Conservation (phyloP, 805 yeast genomes). For the Zygoascus flipseniorum region DNA sequence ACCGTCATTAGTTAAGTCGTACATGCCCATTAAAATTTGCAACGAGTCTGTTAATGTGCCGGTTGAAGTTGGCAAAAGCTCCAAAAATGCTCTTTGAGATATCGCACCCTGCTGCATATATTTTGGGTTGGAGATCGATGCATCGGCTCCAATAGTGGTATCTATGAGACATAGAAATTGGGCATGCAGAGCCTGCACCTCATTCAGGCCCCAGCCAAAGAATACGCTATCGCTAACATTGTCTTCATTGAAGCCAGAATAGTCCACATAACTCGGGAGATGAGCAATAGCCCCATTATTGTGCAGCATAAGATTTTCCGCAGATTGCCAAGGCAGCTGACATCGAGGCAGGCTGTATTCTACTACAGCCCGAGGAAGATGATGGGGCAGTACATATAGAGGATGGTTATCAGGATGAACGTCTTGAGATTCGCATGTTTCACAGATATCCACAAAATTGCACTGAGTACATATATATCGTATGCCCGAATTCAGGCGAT, state of each 20-base stretch:
- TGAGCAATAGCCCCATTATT: neutral
- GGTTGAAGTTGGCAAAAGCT: neutral
- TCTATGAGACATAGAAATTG: constrained; percentile 11
- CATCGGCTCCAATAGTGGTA: neutral
- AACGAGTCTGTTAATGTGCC: neutral
- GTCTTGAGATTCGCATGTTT: constrained; percentile 29
- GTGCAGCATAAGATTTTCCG: constrained; percentile 2
- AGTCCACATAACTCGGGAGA: neutral
- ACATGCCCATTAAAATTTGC: neutral
- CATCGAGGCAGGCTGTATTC: neutral
- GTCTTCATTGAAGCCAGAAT: neutral
- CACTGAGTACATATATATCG: constrained; percentile 45
- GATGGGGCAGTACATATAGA: constrained; percentile 17
- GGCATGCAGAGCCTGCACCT: constrained; percentile 17
- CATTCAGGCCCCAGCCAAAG: neutral
- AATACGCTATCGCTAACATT: neutral
- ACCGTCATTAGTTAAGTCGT: constrained; percentile 9
- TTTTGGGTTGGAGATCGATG: neutral
- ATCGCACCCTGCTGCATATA: neutral
- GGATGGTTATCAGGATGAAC: constrained; percentile 17
- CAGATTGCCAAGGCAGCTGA: constrained; percentile 10
- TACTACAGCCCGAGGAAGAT: constrained; percentile 7
- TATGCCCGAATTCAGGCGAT: constrained; percentile 31
- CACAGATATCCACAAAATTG: constrained; percentile 42
- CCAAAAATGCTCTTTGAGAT: neutral